Evolutionary conservation across 1,139 yeast genomes (phyloP).

Genomic region (Yamadazyma oceani): DNA sequence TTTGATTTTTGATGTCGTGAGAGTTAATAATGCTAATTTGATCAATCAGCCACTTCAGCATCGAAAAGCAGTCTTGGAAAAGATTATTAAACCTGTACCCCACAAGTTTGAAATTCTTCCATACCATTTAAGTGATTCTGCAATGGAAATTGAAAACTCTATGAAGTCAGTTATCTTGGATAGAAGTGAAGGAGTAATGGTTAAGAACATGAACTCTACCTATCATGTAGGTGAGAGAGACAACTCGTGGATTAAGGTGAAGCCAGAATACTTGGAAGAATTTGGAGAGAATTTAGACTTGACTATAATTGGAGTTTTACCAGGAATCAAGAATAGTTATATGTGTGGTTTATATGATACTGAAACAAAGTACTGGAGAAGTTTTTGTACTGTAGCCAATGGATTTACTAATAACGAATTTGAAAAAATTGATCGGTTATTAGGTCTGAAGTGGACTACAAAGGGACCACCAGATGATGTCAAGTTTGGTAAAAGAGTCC

Average conservation of each 20-base stretch:
- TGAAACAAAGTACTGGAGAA: conserved; percentile 35
- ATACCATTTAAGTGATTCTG: conserved; percentile 41
- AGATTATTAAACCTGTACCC: conserved; percentile 48
- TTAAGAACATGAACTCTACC: conserved; percentile 61
- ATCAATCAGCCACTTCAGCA: conserved; percentile 53
- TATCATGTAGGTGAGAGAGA: conserved; percentile 64
- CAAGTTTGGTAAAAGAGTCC: conserved; percentile 61
- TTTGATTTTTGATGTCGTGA: conserved; percentile 71
- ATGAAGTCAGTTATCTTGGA: conserved; percentile 58
- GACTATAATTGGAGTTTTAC: conserved; percentile 72
- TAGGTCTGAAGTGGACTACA: conserved; percentile 45
- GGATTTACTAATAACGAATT: conserved; percentile 72
- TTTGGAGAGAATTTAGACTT: conserved; percentile 87
- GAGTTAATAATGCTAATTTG: conserved; percentile 63
- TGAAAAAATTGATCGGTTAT: conserved; percentile 54
- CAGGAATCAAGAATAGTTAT: conserved; percentile 72
- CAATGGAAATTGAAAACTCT: conserved; percentile 54
- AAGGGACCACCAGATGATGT: conserved; percentile 34
- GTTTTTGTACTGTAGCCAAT: conserved; percentile 82
- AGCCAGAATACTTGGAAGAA: conserved; percentile 85
- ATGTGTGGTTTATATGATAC: conserved; percentile 64
- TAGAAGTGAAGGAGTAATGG: conserved; percentile 79
- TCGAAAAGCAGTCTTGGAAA: conserved; percentile 53
- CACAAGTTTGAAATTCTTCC: conserved; percentile 59
- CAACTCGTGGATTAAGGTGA: conserved; percentile 77